Evolutionary conservation across 805 yeast species (phyloP).

Genomic region (Kodamaea laetipori): DNA sequence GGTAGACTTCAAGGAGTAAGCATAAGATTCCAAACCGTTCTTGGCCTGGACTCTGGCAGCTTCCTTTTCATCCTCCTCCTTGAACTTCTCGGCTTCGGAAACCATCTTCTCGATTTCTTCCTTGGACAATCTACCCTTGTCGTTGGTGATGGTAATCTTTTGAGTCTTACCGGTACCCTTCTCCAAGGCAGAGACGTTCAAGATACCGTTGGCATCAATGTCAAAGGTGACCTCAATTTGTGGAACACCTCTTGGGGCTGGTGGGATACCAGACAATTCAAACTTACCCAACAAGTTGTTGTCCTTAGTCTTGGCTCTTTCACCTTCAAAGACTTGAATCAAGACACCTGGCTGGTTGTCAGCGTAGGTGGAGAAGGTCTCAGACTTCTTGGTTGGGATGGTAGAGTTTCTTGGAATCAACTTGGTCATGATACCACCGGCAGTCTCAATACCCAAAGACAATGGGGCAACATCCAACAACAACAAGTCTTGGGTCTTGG

Average conservation of each 20-base stretch:
- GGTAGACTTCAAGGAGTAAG: conserved; percentile 88
- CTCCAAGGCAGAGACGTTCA: conserved; percentile 94
- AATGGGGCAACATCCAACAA: conserved; percentile 97
- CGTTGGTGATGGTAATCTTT: conserved; percentile 97
- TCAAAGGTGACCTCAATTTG: conserved; percentile 97
- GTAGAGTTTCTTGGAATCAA: conserved; percentile 98
- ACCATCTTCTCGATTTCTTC: conserved; percentile 99
- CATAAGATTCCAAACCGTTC: conserved; percentile 94
- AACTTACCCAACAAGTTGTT: conserved; percentile 96
- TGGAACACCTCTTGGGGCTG: conserved; percentile 99
- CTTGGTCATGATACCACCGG: conserved; percentile 99
- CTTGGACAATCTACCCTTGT: conserved; percentile 96
- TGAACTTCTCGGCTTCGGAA: conserved; percentile 94
- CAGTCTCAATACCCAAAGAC: conserved; percentile 96
- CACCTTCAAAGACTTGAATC: conserved; percentile 98
- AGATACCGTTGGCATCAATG: conserved; percentile 95
- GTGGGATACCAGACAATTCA: conserved; percentile 95
- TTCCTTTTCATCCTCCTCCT: conserved; percentile 95
- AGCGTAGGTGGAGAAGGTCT: conserved; percentile 93
- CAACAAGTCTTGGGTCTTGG: conserved; percentile 93
- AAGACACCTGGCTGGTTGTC: conserved; percentile 99
- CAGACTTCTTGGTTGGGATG: conserved; percentile 96
- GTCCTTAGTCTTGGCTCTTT: conserved; percentile 93
- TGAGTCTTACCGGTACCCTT: conserved; percentile 98
- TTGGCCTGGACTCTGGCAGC: conserved; percentile 89